A percentile compares a stretch with the other conserved stretches of the same genome.
phyloP scores from a whole-genome alignment of 73 alveolate species.

The Urostyla sp. region DNA sequence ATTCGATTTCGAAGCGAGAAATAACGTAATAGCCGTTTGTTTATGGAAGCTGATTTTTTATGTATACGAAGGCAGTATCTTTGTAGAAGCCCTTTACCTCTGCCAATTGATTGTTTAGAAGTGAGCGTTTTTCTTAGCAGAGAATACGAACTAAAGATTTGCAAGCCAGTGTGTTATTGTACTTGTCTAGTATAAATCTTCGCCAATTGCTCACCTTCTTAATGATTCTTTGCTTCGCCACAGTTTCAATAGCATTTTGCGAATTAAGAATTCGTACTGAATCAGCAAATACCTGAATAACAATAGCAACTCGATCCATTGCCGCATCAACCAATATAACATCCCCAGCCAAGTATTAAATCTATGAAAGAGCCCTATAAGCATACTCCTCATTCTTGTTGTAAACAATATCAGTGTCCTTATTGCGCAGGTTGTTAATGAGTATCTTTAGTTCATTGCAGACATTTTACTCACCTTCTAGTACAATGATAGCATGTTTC shows the following conservation, averaged over 20 bases:
- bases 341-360: slow-evolving; percentile 39
- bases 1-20: not conserved
- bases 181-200: slow-evolving; percentile 17
- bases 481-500: slow-evolving; percentile 19
- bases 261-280: slow-evolving; percentile 5
- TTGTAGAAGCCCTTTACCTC: slow-evolving; percentile 44
- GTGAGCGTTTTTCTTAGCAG: not conserved
- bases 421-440: slow-evolving; percentile 5
- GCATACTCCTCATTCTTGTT: slow-evolving; percentile 8
- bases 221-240: not conserved
- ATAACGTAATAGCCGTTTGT: slow-evolving; percentile 26
- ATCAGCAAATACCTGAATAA: slow-evolving; percentile 30
- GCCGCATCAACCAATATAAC: not conserved
- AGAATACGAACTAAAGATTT: slow-evolving; percentile 1
- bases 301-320: not conserved
- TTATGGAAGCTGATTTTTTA: not conserved
- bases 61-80: slow-evolving; percentile 15
- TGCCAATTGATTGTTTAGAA: not conserved
- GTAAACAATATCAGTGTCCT: slow-evolving; percentile 37
- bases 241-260: not conserved
- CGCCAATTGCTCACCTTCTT: slow-evolving; percentile 16
- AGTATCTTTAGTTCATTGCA: slow-evolving; percentile 40
- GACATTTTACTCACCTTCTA: slow-evolving; percentile 20
- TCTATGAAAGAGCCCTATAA: not conserved
- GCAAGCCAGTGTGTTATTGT: slow-evolving; percentile 18